phyloP scores from a whole-genome alignment of 140 eudicot genomes.

The Anethum foeniculum region DNA sequence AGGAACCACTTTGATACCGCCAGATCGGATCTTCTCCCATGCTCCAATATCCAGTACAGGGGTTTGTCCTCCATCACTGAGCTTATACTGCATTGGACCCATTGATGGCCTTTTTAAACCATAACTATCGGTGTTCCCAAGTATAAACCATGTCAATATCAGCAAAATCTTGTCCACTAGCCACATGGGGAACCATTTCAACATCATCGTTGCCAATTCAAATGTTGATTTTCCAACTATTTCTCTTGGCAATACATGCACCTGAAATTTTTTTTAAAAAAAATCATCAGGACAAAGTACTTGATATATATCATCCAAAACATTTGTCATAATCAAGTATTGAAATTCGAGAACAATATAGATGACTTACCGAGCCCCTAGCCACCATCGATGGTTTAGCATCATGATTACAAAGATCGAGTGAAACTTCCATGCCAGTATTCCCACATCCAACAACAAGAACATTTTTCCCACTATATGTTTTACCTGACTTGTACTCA shows the following conservation, averaged over 20 bases:
- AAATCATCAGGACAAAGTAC: not conserved
- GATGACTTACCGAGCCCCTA: not conserved
- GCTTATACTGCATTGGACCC: not conserved
- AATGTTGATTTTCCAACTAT: not conserved
- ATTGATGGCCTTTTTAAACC: not conserved
- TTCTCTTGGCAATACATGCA: not conserved
- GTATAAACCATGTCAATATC: not conserved
- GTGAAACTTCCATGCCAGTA: not conserved
- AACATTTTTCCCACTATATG: not conserved
- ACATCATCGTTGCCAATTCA: not conserved
- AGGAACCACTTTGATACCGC: not conserved
- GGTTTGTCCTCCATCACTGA: not conserved
- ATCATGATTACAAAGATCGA: not conserved
- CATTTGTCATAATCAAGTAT: not conserved
- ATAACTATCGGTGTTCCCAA: not conserved
- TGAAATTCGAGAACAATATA: not conserved
- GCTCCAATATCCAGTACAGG: not conserved
- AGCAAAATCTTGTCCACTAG: not conserved
- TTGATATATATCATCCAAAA: not conserved
- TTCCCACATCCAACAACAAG: conserved; percentile 1
- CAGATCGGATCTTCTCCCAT: not conserved
- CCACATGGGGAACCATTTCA: not conserved
- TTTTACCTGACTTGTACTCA: not conserved
- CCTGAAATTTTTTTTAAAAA: not conserved
- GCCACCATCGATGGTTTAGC: not conserved